A percentile compares a stretch with the other conserved stretches of the same genome.
These are phyloP conservation scores for Pseudogymnoascus sp. DNA, from an alignment of 2,329 filamentous ascomycete species.

Conservation along the genomic window DNA sequence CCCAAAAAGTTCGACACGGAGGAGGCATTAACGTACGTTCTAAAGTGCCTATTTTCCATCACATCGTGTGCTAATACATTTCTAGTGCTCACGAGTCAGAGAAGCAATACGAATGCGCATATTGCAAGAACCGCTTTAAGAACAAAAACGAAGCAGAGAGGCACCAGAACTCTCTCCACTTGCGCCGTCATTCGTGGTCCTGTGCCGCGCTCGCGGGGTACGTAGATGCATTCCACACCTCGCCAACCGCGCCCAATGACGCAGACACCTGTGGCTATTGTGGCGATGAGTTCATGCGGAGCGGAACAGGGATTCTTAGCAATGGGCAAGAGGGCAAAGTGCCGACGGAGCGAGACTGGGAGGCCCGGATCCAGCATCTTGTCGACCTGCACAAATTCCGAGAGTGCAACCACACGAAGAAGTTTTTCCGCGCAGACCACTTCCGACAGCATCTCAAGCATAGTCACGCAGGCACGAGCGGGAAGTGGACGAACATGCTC, in stretches of 20 bases:
- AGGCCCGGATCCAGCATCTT: conserved; percentile 75
- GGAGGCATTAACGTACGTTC: conserved; percentile 72
- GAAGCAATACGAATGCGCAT: conserved; percentile 91
- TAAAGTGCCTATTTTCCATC: not conserved
- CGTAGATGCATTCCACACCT: conserved; percentile 80
- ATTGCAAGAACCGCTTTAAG: conserved; percentile 92
- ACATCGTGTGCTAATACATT: conserved; percentile 21
- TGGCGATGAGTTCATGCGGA: conserved; percentile 69
- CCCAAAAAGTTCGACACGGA: conserved; percentile 87
- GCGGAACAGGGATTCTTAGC: conserved; percentile 36
- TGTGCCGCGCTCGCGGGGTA: conserved; percentile 77
- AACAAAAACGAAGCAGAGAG: conserved; percentile 98
- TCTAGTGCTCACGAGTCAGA: conserved; percentile 78
- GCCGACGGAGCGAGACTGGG: conserved; percentile 79
- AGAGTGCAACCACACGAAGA: conserved; percentile 97
- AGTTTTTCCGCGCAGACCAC: conserved; percentile 95
- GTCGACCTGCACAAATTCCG: conserved; percentile 92
- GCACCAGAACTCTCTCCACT: conserved; percentile 89
- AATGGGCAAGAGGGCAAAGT: conserved; percentile 31
- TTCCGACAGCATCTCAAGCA: conserved; percentile 98
- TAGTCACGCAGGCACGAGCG: conserved; percentile 89
- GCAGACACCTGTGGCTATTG: conserved; percentile 90
- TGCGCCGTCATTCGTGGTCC: conserved; percentile 92
- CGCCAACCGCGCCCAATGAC: conserved; percentile 56
- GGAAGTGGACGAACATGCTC: conserved; percentile 98